phyloP scores from a whole-genome alignment of 306 rosid genomes.

The Begonia peltatifolia region DNA sequence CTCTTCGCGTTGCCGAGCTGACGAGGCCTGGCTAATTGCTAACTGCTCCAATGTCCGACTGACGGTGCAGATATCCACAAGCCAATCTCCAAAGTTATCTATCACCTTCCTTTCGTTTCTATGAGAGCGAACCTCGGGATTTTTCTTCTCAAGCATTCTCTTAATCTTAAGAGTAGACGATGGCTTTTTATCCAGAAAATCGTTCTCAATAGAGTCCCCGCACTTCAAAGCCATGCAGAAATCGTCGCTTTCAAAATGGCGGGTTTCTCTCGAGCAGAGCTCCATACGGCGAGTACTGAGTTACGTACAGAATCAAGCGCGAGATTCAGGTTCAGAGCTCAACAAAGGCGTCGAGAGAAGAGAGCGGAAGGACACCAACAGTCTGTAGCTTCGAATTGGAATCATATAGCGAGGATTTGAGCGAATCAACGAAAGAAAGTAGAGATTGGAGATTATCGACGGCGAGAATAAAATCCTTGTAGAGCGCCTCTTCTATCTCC shows the following conservation, averaged over 20 bases:
- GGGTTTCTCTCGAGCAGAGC: slow-evolving; percentile 68
- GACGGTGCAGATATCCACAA: slow-evolving; percentile 89
- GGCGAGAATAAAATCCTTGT: slow-evolving; percentile 94
- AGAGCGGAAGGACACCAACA: slow-evolving; percentile 62
- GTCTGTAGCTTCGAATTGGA: slow-evolving; percentile 84
- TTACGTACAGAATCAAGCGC: slow-evolving; percentile 53
- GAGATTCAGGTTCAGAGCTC: slow-evolving; percentile 61
- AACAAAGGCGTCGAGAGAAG: slow-evolving; percentile 72
- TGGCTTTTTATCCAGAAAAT: slow-evolving; percentile 42
- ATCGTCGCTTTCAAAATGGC: slow-evolving; percentile 43
- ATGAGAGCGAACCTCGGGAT: slow-evolving; percentile 78
- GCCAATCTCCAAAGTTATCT: slow-evolving; percentile 90
- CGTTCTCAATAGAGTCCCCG: slow-evolving; percentile 61
- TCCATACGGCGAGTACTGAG: slow-evolving; percentile 37
- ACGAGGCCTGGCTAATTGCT: slow-evolving; percentile 87
- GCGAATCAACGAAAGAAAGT: slow-evolving; percentile 81
- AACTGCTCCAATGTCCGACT: slow-evolving; percentile 84
- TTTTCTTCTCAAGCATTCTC: slow-evolving; percentile 85
- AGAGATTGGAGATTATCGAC: slow-evolving; percentile 98
- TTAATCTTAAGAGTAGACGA: slow-evolving; percentile 65
- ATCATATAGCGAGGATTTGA: slow-evolving; percentile 76
- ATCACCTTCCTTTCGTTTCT: slow-evolving; percentile 66
- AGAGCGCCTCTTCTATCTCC: slow-evolving; percentile 92
- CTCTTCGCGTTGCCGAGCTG: slow-evolving; percentile 94
- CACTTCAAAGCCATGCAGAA: slow-evolving; percentile 91